These are phyloP conservation scores for Quercus aquifolioides DNA, from an alignment of 306 rosid species.

Conservation along the genomic window DNA sequence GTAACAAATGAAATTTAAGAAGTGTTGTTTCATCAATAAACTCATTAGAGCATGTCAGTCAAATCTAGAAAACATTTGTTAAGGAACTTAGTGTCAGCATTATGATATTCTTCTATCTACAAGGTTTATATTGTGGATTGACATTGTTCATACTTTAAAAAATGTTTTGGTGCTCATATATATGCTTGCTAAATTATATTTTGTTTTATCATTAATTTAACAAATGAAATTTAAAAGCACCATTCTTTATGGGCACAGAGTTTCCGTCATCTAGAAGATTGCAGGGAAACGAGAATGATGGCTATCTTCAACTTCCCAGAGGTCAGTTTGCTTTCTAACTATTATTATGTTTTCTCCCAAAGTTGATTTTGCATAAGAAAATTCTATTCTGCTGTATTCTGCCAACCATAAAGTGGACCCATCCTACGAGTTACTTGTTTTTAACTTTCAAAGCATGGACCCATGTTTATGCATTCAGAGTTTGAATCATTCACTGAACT, in stretches of 20 bases:
- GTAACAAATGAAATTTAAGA: background rate
- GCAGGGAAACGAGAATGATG: constrained; percentile 37
- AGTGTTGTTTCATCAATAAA: background rate
- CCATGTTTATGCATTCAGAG: background rate
- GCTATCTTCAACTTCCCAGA: constrained; percentile 54
- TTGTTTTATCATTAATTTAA: background rate
- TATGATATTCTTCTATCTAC: background rate
- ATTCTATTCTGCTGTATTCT: background rate
- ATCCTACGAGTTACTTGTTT: background rate
- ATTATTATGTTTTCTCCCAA: background rate
- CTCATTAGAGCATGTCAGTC: background rate
- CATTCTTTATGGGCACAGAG: constrained; percentile 42
- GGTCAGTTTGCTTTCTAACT: constrained; percentile 42
- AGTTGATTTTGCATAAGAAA: background rate
- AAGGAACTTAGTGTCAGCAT: background rate
- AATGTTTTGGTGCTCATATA: background rate
- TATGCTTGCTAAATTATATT: background rate
- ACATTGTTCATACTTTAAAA: background rate
- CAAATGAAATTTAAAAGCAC: constrained; percentile 5
- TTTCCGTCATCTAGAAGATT: constrained; percentile 48
- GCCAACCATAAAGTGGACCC: background rate
- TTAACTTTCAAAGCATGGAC: background rate
- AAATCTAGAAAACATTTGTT: background rate
- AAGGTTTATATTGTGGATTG: background rate
- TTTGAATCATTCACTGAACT: background rate